Evolutionary conservation across 2,329 filamentous ascomycete species (phyloP).

Genomic region (Epichloe glyceriae): DNA sequence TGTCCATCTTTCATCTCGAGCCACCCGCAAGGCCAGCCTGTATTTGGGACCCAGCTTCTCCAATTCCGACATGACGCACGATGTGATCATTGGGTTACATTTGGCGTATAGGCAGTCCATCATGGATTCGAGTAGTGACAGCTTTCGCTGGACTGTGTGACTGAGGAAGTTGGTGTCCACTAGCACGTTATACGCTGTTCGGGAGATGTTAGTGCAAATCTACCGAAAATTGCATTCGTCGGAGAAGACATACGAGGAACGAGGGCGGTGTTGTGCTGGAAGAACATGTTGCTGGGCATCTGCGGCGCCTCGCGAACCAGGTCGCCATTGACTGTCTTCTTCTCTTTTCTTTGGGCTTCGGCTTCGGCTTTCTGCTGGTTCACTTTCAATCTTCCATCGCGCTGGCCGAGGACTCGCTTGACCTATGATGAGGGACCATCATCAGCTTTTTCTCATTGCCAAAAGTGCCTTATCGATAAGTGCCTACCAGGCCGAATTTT

Average conservation of each 20-base stretch:
- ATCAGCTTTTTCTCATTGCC: conserved; percentile 1
- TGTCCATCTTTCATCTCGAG: conserved; percentile 80
- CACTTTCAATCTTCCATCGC: conserved; percentile 70
- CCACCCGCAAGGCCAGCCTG: conserved; percentile 71
- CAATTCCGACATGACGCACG: conserved; percentile 65
- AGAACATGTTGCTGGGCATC: conserved; percentile 75
- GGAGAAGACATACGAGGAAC: conserved; percentile 36
- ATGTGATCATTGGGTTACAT: conserved; percentile 75
- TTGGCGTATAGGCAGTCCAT: conserved; percentile 94
- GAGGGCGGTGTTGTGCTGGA: conserved; percentile 75
- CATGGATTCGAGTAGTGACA: conserved; percentile 74
- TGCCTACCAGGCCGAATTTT: conserved; percentile 63
- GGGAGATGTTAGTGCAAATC: neutral
- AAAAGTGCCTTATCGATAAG: conserved; percentile 17
- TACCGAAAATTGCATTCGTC: neutral
- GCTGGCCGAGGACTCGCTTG: conserved; percentile 71
- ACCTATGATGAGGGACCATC: conserved; percentile 29
- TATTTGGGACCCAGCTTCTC: conserved; percentile 87
- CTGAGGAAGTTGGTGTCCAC: conserved; percentile 86
- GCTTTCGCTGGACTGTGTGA: conserved; percentile 82
- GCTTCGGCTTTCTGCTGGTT: conserved; percentile 58
- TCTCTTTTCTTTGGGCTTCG: conserved; percentile 42
- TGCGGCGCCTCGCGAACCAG: conserved; percentile 70
- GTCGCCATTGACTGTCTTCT: conserved; percentile 42
- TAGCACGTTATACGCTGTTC: conserved; percentile 38